Percentiles rank a stretch among this genome's conserved stretches.
Evolutionary conservation across 192 early-diverging fungal genomes (phyloP).

Genomic region (Linnemannia schmuckeri): DNA sequence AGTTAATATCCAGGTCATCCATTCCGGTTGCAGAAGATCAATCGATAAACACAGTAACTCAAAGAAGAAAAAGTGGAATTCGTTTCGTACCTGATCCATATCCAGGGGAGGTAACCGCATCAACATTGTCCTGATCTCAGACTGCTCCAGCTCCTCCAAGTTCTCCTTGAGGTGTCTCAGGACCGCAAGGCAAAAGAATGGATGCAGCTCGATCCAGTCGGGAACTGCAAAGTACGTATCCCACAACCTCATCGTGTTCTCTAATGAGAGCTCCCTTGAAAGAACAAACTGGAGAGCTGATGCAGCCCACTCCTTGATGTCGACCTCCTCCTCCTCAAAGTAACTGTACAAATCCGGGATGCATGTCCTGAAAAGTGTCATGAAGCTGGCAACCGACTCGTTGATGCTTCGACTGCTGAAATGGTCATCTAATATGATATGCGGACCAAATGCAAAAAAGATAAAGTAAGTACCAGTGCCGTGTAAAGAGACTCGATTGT

Average conservation of each 20-base stretch:
- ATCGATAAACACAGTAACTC: neutral
- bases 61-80: conserved; percentile 2
- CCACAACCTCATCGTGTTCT: conserved; percentile 86
- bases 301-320: conserved; percentile 87
- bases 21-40: neutral
- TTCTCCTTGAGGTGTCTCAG: conserved; percentile 79
- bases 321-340: conserved; percentile 96
- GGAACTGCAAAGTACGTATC: conserved; percentile 89
- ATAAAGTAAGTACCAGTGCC: neutral
- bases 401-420: conserved; percentile 73
- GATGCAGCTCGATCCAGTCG: conserved; percentile 84
- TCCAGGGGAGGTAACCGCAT: conserved; percentile 82
- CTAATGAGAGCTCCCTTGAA: conserved; percentile 86
- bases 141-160: conserved; percentile 92
- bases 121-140: conserved; percentile 88
- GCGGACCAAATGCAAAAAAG: conserved; percentile 9
- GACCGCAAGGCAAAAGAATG: conserved; percentile 89
- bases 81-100: conserved; percentile 65
- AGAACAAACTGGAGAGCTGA: conserved; percentile 88
- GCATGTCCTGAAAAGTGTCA: conserved; percentile 86
- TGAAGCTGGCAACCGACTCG: conserved; percentile 86
- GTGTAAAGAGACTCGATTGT: no score
- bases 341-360: conserved; percentile 92
- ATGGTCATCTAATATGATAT: conserved; percentile 72
- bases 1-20: neutral